These are phyloP conservation scores for Discostella pseudostelligera DNA, from an alignment of 108 stramenopile species.

Conservation along the genomic window DNA sequence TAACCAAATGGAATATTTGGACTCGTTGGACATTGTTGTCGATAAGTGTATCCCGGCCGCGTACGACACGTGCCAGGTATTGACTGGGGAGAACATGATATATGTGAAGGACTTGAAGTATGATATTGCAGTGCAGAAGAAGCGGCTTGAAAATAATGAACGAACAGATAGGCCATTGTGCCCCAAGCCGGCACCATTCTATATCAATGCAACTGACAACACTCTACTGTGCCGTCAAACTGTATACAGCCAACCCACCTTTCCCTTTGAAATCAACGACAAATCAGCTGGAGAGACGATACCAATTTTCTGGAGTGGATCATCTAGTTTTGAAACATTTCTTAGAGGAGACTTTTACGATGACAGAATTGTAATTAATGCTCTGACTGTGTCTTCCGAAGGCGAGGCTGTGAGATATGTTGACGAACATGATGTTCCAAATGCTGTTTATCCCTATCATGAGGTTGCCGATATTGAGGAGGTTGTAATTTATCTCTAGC, in stretches of 20 bases:
- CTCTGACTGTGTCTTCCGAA: slow-evolving; percentile 24
- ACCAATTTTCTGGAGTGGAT: slow-evolving; percentile 50
- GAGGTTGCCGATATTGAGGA: slow-evolving; percentile 32
- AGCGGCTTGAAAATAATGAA: slow-evolving; percentile 30
- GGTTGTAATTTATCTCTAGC: slow-evolving; percentile 16
- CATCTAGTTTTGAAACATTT: slow-evolving; percentile 47
- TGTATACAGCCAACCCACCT: slow-evolving; percentile 30
- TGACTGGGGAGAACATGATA: slow-evolving; percentile 38
- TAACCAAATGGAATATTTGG: slow-evolving; percentile 29
- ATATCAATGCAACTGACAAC: slow-evolving; percentile 47
- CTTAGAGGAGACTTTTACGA: slow-evolving; percentile 36
- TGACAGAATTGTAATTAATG: slow-evolving; percentile 39
- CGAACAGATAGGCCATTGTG: slow-evolving; percentile 40
- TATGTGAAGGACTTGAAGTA: slow-evolving; percentile 23
- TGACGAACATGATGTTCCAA: slow-evolving; percentile 32
- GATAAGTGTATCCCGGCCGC: slow-evolving; percentile 42
- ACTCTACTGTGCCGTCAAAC: slow-evolving; percentile 36
- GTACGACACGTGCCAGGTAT: slow-evolving; percentile 36
- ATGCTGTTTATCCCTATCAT: slow-evolving; percentile 39
- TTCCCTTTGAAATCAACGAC: slow-evolving; percentile 25
- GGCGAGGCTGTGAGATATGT: slow-evolving; percentile 30
- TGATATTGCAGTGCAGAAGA: slow-evolving; percentile 25
- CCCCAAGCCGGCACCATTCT: slow-evolving; percentile 38
- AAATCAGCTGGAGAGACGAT: slow-evolving; percentile 25
- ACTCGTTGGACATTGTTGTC: slow-evolving; percentile 13